Conservation (phyloP, 768 basidiomycete genomes). For the Thelephora ganbajun region DNA sequence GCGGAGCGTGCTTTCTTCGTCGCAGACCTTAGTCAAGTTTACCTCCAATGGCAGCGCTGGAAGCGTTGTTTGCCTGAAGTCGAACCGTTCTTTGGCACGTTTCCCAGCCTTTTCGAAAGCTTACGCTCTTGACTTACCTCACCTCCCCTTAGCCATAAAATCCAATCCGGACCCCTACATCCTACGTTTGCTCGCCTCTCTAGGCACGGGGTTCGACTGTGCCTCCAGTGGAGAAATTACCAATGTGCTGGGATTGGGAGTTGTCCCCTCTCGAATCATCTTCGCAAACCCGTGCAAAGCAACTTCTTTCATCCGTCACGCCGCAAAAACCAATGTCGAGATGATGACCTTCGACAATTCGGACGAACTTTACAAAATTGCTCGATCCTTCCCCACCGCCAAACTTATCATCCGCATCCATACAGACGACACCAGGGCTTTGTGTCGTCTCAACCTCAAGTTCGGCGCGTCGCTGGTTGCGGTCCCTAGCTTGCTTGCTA, state of each 20-base stretch:
- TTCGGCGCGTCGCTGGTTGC: conserved; percentile 83
- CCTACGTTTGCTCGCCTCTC: conserved; percentile 74
- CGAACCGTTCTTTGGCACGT: conserved; percentile 87
- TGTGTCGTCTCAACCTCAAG: conserved; percentile 89
- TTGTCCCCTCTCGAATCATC: conserved; percentile 75
- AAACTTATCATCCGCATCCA: conserved; percentile 88
- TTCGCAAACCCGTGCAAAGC: conserved; percentile 99
- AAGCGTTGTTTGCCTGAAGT: conserved; percentile 60
- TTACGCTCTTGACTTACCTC: conserved; percentile 13
- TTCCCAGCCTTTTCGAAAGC: conserved; percentile 5
- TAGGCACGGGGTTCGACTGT: conserved; percentile 94
- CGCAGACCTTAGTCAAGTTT: conserved; percentile 82
- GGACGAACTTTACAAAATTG: conserved; percentile 91
- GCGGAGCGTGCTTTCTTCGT: conserved; percentile 96
- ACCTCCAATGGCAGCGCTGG: conserved; percentile 79
- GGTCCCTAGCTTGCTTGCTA: conserved; percentile 67
- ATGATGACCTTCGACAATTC: conserved; percentile 98
- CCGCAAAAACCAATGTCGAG: conserved; percentile 66
- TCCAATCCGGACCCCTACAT: conserved; percentile 97
- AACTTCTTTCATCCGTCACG: conserved; percentile 78
- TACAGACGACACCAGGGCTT: conserved; percentile 92
- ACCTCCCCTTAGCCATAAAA: conserved; percentile 59
- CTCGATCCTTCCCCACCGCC: conserved; percentile 64
- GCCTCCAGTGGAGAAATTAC: conserved; percentile 91
- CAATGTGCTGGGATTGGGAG: conserved; percentile 57